phyloP scores from a whole-genome alignment of 2,329 filamentous ascomycete species.

The Microdochium paspali region DNA sequence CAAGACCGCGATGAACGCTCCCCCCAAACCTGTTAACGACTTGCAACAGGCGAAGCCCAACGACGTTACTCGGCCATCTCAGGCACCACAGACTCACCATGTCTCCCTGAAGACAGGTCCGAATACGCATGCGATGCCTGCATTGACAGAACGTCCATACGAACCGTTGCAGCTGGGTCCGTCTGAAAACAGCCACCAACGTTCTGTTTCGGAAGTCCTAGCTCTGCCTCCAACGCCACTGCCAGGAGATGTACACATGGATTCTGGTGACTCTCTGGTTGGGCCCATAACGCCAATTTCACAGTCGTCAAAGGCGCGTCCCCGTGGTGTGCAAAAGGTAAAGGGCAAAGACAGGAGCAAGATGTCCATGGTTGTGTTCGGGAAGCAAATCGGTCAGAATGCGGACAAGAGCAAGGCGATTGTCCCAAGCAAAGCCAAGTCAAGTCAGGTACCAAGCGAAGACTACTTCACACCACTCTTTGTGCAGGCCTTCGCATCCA shows the following conservation, averaged over 20 bases:
- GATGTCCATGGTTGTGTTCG: constrained; percentile 69
- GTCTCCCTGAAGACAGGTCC: background rate
- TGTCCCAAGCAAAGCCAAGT: constrained; percentile 28
- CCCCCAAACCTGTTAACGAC: background rate
- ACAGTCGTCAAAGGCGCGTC: constrained; percentile 14
- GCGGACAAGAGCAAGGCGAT: constrained; percentile 33
- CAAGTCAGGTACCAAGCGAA: constrained; percentile 38
- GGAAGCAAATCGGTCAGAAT: constrained; percentile 48
- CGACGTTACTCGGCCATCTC: background rate
- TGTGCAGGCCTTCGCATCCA: constrained; percentile 45
- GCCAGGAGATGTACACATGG: constrained; percentile 1
- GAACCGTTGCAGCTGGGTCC: background rate
- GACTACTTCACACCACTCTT: constrained; percentile 58
- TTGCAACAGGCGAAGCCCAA: background rate
- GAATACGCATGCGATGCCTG: background rate
- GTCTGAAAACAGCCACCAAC: background rate
- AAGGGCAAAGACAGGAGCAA: constrained; percentile 55
- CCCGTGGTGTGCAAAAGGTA: constrained; percentile 30
- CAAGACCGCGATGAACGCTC: background rate
- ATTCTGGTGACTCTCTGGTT: constrained; percentile 9
- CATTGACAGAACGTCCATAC: background rate
- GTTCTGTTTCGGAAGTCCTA: constrained; percentile 19
- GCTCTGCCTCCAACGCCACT: constrained; percentile 10
- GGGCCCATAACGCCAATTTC: constrained; percentile 18
- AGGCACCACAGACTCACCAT: background rate